Conservation (phyloP, 2,329 filamentous ascomycete species). For the Xylaria sp. region DNA sequence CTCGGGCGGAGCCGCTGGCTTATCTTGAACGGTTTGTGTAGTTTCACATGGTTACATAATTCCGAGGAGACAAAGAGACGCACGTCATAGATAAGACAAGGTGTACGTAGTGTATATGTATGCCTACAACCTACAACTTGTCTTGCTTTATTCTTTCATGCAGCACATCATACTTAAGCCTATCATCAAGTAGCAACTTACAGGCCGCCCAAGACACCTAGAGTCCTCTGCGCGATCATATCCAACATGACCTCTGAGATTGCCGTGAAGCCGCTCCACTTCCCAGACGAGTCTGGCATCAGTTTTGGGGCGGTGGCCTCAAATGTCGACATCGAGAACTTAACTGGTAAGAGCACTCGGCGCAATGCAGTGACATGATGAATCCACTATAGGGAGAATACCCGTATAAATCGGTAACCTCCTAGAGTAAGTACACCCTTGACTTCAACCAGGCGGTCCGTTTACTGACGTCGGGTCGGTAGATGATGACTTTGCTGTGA, state of each 20-base stretch:
- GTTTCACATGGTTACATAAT: background rate
- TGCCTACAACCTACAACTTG: background rate
- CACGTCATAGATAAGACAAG: conserved; percentile 18
- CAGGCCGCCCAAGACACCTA: background rate
- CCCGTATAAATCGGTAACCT: conserved; percentile 66
- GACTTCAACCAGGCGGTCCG: background rate
- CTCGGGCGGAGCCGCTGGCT: conserved; percentile 16
- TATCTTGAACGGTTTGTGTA: background rate
- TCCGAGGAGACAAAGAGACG: background rate
- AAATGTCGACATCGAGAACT: conserved; percentile 64
- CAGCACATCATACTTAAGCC: background rate
- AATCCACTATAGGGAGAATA: conserved; percentile 51
- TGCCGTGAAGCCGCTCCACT: conserved; percentile 47
- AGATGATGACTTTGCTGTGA: conserved; percentile 68
- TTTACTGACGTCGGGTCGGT: conserved; percentile 27
- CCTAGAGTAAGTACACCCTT: conserved; percentile 51
- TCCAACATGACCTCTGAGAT: conserved; percentile 33
- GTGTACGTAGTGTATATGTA: background rate
- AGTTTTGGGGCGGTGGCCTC: conserved; percentile 66
- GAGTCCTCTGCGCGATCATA: background rate
- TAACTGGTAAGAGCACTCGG: conserved; percentile 58
- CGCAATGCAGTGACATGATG: conserved; percentile 24
- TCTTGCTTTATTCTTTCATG: background rate
- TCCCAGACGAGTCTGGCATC: conserved; percentile 47
- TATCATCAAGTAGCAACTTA: background rate